Percentiles rank a stretch among this genome's conserved stretches.
phyloP scores from a whole-genome alignment of 805 yeast species.

The Starmerella roubikii region DNA sequence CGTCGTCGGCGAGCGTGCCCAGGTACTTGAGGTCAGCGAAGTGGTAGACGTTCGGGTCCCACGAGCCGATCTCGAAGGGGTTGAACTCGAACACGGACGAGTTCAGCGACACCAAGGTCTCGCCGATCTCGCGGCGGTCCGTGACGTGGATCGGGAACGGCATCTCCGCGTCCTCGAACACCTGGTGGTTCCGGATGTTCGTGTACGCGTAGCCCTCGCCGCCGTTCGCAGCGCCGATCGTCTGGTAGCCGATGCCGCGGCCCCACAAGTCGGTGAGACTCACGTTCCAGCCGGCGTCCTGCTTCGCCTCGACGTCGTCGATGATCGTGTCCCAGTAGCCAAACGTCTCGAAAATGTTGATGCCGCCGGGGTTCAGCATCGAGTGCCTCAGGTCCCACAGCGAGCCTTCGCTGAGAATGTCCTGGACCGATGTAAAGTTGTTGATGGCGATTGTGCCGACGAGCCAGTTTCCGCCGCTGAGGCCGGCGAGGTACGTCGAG shows the following conservation, averaged over 20 bases:
- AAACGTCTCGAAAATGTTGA: conserved; percentile 12
- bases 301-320: conserved; percentile 26
- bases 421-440: conserved; percentile 29
- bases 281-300: conserved; percentile 48
- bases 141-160: conserved; percentile 52
- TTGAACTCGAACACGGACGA: conserved; percentile 38
- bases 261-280: conserved; percentile 68
- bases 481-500: conserved; percentile 45
- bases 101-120: conserved; percentile 38
- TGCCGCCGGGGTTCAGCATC: conserved; percentile 18
- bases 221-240: conserved; percentile 43
- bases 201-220: conserved; percentile 43
- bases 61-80: conserved; percentile 60
- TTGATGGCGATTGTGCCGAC: conserved; percentile 36
- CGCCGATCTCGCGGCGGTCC: conserved; percentile 29
- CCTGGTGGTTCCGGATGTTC: conserved; percentile 42
- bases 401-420: conserved; percentile 15
- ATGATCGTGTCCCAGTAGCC: conserved; percentile 16
- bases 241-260: conserved; percentile 50
- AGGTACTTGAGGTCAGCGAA: conserved; percentile 54
- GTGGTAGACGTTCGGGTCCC: conserved; percentile 55
- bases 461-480: conserved; percentile 65
- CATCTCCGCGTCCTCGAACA: conserved; percentile 45
- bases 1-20: conserved; percentile 48
- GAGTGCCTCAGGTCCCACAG: conserved; percentile 26